Base-by-base conservation (phyloP, 108 stramenopile genomes). In the Pseudonitzschia multistriata region DNA sequence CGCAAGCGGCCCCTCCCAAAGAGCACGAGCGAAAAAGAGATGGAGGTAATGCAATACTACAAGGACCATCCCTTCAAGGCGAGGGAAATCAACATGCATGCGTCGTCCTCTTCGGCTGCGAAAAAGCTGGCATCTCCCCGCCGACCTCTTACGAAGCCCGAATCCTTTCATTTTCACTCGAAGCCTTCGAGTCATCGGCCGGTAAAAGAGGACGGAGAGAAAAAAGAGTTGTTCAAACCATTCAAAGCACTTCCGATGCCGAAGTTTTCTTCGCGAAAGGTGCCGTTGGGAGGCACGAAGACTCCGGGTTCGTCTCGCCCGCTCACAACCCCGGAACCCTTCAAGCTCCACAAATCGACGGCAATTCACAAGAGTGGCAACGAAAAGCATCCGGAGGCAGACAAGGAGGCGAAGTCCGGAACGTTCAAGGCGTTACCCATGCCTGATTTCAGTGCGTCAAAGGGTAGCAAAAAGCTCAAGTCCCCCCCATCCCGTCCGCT, bases 31-130 rank as follows among this genome's bases (percentile, higher is more conserved):
- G 78, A 83, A 56, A 55, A 36, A 39, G 83, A 83, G 45, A 40
- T 37, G 36, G 83, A 80, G 33, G 53, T 67, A 69, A 83, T 83
- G 83, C 66, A 78, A 49, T 74, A 83, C 49, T 71, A 60, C 59
- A 69, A 74, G 25, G 21, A 52, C 1, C 79, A 83, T 40, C 79
- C 83, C n/a, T 80, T 83, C 63, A 74, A 72, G 68, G 83, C 83
- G 21, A 68, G 53, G 14, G 68, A 77, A 1, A 33, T 19, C 42
- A 67, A 49, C 3, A 35, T 56, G 27, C n/a, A 57, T 5, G 10
- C 24, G 35, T 57, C 57, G 8, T 6, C 52, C 7, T n/a, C 39
- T 8, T 31, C 50, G 5, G 15, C 31, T 68, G 24, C 48, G 3
- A 69, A 74, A 35, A 35, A 33, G 57, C 25, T 7, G 35, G n/a